phyloP scores from a whole-genome alignment of 768 basidiomycete species.

The Suillus ampliporus region DNA sequence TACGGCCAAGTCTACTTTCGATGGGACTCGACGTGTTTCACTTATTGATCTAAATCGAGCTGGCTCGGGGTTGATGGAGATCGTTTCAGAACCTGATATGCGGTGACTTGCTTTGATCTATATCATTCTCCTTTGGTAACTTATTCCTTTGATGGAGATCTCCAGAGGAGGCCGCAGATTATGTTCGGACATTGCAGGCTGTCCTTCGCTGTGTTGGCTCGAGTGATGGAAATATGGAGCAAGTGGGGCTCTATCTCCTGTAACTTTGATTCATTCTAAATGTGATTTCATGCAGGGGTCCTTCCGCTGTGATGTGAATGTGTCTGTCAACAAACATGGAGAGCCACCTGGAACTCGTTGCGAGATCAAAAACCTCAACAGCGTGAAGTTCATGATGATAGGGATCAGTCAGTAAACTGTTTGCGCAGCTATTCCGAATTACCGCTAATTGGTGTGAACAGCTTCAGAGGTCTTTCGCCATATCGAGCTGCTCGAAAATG shows the following conservation, averaged over 20 bases:
- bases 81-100: constrained; percentile 94
- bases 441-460: constrained; percentile 36
- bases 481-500: constrained; percentile 54
- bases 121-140: not conserved
- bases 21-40: constrained; percentile 54
- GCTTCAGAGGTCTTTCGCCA: constrained; percentile 87
- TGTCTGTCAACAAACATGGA: constrained; percentile 80
- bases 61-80: constrained; percentile 91
- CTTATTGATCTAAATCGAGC: constrained; percentile 90
- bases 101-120: constrained; percentile 42
- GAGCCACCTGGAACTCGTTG: constrained; percentile 79
- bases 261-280: constrained; percentile 13
- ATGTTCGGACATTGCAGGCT: constrained; percentile 83
- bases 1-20: constrained; percentile 83
- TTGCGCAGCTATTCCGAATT: not conserved
- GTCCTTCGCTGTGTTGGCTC: constrained; percentile 83
- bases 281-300: constrained; percentile 69
- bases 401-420: constrained; percentile 72
- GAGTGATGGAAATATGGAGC: constrained; percentile 97
- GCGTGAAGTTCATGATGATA: constrained; percentile 79
- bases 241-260: constrained; percentile 51
- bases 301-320: constrained; percentile 92
- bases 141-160: constrained; percentile 45
- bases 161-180: constrained; percentile 89
- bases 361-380: constrained; percentile 97